These are phyloP conservation scores for Myxozyma neotropica DNA, from an alignment of 805 yeast genomes.

Conservation along the genomic window DNA sequence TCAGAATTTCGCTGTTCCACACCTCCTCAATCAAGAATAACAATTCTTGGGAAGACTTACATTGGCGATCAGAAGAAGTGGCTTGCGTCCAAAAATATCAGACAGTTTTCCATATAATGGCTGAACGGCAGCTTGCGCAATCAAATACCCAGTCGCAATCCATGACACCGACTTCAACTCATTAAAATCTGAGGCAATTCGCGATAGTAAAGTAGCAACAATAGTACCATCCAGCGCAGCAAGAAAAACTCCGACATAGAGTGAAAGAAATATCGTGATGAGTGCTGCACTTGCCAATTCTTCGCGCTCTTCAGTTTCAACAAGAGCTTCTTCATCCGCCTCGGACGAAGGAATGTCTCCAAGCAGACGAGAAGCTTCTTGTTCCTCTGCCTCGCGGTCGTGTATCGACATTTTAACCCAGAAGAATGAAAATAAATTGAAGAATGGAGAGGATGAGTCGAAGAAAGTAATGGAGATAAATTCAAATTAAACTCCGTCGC, in stretches of 20 bases:
- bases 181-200: conserved; percentile 63
- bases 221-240: conserved; percentile 58
- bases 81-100: conserved; percentile 55
- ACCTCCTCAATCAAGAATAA: conserved; percentile 41
- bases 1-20: too few relatives aligned
- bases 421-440: neutral
- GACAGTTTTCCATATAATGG: conserved; percentile 73
- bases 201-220: conserved; percentile 55
- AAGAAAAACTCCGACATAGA: conserved; percentile 50
- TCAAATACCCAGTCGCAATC: conserved; percentile 74
- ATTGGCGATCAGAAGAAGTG: conserved; percentile 49
- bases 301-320: conserved; percentile 20
- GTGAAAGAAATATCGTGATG: conserved; percentile 26
- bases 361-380: conserved; percentile 12
- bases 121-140: conserved; percentile 74
- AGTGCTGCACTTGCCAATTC: conserved; percentile 12
- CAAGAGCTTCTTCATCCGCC: conserved; percentile 20
- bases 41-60: conserved; percentile 21
- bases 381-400: conserved; percentile 1
- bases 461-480: neutral
- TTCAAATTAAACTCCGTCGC: too few relatives aligned
- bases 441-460: neutral
- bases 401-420: neutral
- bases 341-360: neutral
- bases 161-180: conserved; percentile 58